Evolutionary conservation across 1,284 basidiomycete genomes (phyloP).

Genomic region (Sutorius eximius): DNA sequence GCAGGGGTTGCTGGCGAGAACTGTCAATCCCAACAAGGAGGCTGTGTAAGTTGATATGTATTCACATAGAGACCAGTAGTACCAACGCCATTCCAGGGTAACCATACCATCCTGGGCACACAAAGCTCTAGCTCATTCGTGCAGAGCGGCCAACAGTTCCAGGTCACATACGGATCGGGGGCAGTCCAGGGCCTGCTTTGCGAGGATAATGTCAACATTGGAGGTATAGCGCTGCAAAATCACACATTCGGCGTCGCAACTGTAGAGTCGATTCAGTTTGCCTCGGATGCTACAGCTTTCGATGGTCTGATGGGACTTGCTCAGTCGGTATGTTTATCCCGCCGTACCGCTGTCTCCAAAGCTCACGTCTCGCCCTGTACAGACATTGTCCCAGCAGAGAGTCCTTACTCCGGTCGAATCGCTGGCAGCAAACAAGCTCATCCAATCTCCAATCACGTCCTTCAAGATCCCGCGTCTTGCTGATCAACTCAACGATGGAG

Average conservation of each 20-base stretch:
- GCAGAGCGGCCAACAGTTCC: slow-evolving; percentile 55
- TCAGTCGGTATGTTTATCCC: slow-evolving; percentile 51
- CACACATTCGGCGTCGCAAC: slow-evolving; percentile 77
- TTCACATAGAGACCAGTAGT: neutral
- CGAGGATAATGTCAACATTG: slow-evolving; percentile 67
- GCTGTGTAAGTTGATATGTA: slow-evolving; percentile 24
- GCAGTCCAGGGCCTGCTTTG: slow-evolving; percentile 66
- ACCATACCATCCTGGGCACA: slow-evolving; percentile 69
- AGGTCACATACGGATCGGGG: slow-evolving; percentile 79
- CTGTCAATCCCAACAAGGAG: slow-evolving; percentile 27
- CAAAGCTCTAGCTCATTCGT: slow-evolving; percentile 67
- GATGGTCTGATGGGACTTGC: slow-evolving; percentile 88
- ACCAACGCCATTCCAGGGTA: slow-evolving; percentile 42
- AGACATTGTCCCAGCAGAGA: slow-evolving; percentile 66
- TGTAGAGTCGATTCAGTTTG: slow-evolving; percentile 66
- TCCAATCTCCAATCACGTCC: slow-evolving; percentile 71
- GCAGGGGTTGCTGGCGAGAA: slow-evolving; percentile 33
- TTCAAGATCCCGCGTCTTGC: slow-evolving; percentile 79
- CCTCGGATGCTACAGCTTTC: slow-evolving; percentile 53
- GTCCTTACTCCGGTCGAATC: slow-evolving; percentile 75
- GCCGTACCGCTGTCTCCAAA: neutral
- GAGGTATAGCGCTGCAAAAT: slow-evolving; percentile 57
- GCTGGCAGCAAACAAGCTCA: slow-evolving; percentile 59
- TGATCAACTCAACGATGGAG: slow-evolving; percentile 75
- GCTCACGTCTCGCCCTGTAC: neutral